Evolutionary conservation across 2,329 filamentous ascomycete genomes (phyloP), one percentile per base, ranked within the genome.

Genomic region (Raffaelea arxii): DNA sequence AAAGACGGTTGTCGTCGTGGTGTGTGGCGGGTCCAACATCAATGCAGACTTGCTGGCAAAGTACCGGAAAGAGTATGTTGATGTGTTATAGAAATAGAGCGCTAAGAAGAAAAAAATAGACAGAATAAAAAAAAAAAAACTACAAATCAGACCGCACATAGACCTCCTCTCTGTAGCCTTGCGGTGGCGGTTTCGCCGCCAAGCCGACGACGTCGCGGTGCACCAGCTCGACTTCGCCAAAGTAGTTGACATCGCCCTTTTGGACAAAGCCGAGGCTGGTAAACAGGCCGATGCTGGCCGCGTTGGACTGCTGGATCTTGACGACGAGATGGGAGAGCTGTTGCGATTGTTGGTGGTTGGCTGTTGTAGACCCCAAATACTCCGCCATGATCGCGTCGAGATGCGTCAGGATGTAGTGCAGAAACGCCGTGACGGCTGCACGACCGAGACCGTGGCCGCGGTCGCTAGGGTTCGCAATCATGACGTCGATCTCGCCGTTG

Each of bases 21-120:
- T 96, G 6, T 97, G 91, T 58, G 91, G 91, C 39, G 86, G 85
- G 4, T 81, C 75, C 21, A 80, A 80, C 59, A 75, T 86, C 30
- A 78, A 75, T 2, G 61, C 83, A 49, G 72, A 76, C 30, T 73
- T 81, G 58, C 65, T 88, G 44, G 67, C 70, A 44, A 69, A 66
- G 47, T 88, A 82, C 61, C 67, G 69, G 52, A 65, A 71, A 53
- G 62, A 60, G 52, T 79, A 70, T 52, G 64, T 60, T 6, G 59
- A n/a, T n/a, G n/a, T n/a, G n/a, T n/a, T n/a, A n/a, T n/a, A n/a
- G n/a, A n/a, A n/a, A n/a, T n/a, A n/a, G n/a, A n/a, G n/a, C n/a
- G n/a, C n/a, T n/a, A n/a, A n/a, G n/a, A n/a, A n/a, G n/a, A n/a
- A n/a, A n/a, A n/a, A n/a, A n/a, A n/a, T n/a, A n/a, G n/a, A n/a